Base-by-base conservation (phyloP, 805 yeast genomes). In the Ogataea sp. region DNA sequence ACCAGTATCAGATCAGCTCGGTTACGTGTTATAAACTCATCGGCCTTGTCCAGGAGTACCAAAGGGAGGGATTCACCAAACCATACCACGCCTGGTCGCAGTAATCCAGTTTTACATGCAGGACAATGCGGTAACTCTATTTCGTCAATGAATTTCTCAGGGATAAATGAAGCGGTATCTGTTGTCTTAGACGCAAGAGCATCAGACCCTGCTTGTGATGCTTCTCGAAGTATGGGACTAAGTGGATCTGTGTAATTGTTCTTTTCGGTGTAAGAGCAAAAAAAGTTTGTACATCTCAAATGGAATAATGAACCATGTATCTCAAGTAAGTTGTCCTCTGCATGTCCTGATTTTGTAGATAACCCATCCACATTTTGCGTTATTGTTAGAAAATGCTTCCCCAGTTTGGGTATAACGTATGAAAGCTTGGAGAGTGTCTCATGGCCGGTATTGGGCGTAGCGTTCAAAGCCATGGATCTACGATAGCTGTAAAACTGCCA, bases 31-130 rank as follows among this genome's bases (percentile, higher is more conserved):
- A 86, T 68, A 49, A 83, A 87, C 33, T 73, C 75, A 59, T 87
- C 96, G 5, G 85, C 86, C 32, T 62, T 62, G 43, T 78, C 80
- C 41, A 88, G 71, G 11, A 69, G 71, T 36, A 61, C 61, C 39
- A 84, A 57, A 0, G 95, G 86, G 34, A 88, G 62, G 14, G 87
- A 71, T 58, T 88, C 97, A n/a, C 96, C 96, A 60, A 83, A 86
- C 96, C 96, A 88, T 6, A 87, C 89, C 3, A 88, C 94, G 0
- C 93, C 95, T 0, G 97, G 97, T 18, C 96, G 66, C 42, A 88
- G 60, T 11, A 83, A 54, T 0, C 80, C 81, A 4, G 67, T 69
- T n/a, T 64, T 54, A 54, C 97, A 88, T 10, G 61, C 62, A 0
- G 96, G 95, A 55, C 97, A 88, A 30, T 59, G 70, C 1, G 96